Evolutionary conservation across 2,329 filamentous ascomycete species (phyloP), one percentile per base, ranked within the genome.

Genomic region (Curvularia eragrostidis): DNA sequence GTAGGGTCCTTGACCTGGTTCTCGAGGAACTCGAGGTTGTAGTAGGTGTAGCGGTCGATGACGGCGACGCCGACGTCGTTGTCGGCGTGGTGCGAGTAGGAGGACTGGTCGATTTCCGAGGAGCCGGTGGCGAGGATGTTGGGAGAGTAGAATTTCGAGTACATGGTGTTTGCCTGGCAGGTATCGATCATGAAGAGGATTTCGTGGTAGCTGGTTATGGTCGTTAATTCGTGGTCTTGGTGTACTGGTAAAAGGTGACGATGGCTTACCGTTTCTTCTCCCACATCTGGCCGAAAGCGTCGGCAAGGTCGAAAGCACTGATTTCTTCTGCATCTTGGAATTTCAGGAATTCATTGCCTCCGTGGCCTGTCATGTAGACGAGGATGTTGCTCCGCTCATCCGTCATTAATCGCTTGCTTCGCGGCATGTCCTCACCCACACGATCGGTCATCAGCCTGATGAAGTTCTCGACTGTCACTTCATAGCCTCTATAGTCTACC

Each of bases 141-240:
- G 47, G 94, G 94, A 5, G 93, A 96, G 82, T 99, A 99, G 73
- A 99, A 91, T 70, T 97, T 94, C 75, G 89, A 94, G 81, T 97
- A 99, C 93, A 99, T 97, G 30, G 95, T 99, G 77, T 99, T 99
- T 54, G 95, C 95, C 80, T 99, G 95, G 81, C 95, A 99, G 0
- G 95, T 99, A 77, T 99, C 95, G 79, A 99, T 99, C 95, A 99
- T 99, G 83, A 99, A 99, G 56, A 99, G 86, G 67, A 99, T 88
- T 79, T 99, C 95, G 76, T 98, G 91, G 78, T 98, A 99, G 75
- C 89, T 90, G 9, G 6, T 19, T 3, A 34, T 36, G 3, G 15
- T 36, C 21, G 23, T 3, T 6, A 12, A 48, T 61, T 50, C 62
- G 56, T 18, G 19, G 18, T 18, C 5, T 30, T 10, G 21, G 18